These are phyloP conservation scores for Leishmania aethiopica DNA, from an alignment of 208 protist genomes.

Conservation along the genomic window DNA sequence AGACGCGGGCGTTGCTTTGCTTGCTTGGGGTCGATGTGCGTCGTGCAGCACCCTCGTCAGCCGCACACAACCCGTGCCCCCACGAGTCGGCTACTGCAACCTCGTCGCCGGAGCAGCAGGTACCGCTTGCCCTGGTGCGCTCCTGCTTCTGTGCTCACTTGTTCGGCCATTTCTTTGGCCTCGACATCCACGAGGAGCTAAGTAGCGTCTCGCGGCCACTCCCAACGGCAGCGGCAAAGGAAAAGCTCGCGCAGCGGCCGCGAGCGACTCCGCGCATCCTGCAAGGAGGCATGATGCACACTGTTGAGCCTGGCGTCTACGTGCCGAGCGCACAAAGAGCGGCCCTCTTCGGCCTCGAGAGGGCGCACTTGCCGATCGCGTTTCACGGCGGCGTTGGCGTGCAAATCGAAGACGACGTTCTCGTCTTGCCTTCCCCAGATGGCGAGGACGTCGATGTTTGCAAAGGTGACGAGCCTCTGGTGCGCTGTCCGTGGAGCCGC, in stretches of 20 bases:
- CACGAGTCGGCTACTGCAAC: background rate
- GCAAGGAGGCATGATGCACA: conserved; percentile 65
- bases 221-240: background rate
- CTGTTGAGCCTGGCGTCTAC: conserved; percentile 70
- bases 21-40: conserved; percentile 31
- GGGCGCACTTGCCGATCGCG: conserved; percentile 13
- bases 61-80: background rate
- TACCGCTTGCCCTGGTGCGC: conserved; percentile 29
- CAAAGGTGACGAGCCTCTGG: background rate
- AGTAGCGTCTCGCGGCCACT: background rate
- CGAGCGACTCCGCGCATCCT: conserved; percentile 15
- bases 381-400: conserved; percentile 42
- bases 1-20: conserved; percentile 31
- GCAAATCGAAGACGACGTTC: conserved; percentile 67
- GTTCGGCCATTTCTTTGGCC: conserved; percentile 61
- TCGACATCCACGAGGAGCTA: conserved; percentile 61
- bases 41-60: background rate
- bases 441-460: background rate
- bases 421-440: conserved; percentile 38
- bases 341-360: conserved; percentile 12
- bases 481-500: conserved; percentile 8
- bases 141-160: conserved; percentile 59
- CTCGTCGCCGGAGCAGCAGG: conserved; percentile 8
- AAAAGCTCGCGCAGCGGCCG: background rate
- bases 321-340: conserved; percentile 31